Evolutionary conservation across 768 basidiomycete genomes (phyloP).

Genomic region (Daedaleopsis sinensis): DNA sequence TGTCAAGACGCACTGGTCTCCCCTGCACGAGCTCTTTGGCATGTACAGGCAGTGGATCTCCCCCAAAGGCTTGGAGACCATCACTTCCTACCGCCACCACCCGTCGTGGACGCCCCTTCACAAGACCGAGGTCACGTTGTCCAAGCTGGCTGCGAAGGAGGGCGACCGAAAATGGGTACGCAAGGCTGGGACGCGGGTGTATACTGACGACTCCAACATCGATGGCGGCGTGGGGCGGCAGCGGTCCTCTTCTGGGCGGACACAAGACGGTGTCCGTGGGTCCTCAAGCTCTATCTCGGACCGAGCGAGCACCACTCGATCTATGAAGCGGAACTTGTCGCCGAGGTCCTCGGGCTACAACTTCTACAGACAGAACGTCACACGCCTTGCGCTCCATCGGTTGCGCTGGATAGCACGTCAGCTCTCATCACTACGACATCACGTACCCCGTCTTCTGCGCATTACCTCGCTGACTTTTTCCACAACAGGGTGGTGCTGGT

Average conservation of each 20-base stretch:
- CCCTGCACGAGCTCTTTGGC: slow-evolving; percentile 26
- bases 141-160: slow-evolving; percentile 10
- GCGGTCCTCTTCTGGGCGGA: slow-evolving; percentile 27
- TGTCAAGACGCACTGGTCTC: slow-evolving; percentile 18
- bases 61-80: slow-evolving; percentile 23
- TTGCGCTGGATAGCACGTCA: not conserved
- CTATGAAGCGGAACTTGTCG: slow-evolving; percentile 34
- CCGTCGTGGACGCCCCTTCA: slow-evolving; percentile 11
- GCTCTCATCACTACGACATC: too few relatives aligned
- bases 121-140: not conserved
- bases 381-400: not conserved
- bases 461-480: too few relatives aligned
- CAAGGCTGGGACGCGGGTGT: slow-evolving; percentile 1
- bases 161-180: not conserved
- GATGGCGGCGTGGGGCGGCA: slow-evolving; percentile 32
- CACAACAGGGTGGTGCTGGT: not conserved
- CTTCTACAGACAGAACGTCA: slow-evolving; percentile 9
- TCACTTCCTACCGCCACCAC: slow-evolving; percentile 7
- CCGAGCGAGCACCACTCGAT: slow-evolving; percentile 26
- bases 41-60: slow-evolving; percentile 7
- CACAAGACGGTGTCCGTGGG: not conserved
- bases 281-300: slow-evolving; percentile 28
- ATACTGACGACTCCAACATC: slow-evolving; percentile 33
- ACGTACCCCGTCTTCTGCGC: too few relatives aligned
- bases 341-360: slow-evolving; percentile 29